Base-by-base conservation (phyloP, 75 land plant species). In the Azolla pinnata region DNA sequence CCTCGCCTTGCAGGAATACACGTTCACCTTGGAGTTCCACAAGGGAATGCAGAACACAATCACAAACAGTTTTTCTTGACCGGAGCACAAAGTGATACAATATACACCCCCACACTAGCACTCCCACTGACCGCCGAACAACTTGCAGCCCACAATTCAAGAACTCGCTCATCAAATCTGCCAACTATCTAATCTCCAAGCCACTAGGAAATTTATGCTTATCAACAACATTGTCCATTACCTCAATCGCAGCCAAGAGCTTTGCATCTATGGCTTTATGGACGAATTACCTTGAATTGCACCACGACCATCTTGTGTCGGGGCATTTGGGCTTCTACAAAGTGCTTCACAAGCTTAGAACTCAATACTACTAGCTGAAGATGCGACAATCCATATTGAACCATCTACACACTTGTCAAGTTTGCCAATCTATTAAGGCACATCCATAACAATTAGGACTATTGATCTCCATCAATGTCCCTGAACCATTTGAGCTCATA, bases 241-340 rank as follows among this genome's bases (percentile, higher is more conserved):
- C 18, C 4, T 18, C 3, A 5, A 7, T 20, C 14, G 4, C 4
- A 48, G 19, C 4, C 51, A 48, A 20, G 18, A 48, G 19, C 51
- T 20, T 17, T 12, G 51, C 4, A 48, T 18, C 14, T 18, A 48
- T 3, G 19, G 14, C 14, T 20, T 4, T 48, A 18, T 20, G 19
- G 4, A 7, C 18, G 19, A 48, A 7, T 18, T 48, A 48, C 51
- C 3, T 48, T 3, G 18, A 48, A 4, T 48, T 48, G 19, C 4
- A 48, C 51, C 54, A 52, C 14, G 29, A 16, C 25, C 54, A 52
- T 25, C 54, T 2, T 19, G 24, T 52, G 3, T 52, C 54, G 27
- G 54, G 54, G 2, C 54, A 52, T 24, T 25, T 52, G 54, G 54
- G 54, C 4, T 26, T 52, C 27, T 14, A 52, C 29, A 52, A 52